Conservation (phyloP, 768 basidiomycete genomes). For the Serpula lacrymans region DNA sequence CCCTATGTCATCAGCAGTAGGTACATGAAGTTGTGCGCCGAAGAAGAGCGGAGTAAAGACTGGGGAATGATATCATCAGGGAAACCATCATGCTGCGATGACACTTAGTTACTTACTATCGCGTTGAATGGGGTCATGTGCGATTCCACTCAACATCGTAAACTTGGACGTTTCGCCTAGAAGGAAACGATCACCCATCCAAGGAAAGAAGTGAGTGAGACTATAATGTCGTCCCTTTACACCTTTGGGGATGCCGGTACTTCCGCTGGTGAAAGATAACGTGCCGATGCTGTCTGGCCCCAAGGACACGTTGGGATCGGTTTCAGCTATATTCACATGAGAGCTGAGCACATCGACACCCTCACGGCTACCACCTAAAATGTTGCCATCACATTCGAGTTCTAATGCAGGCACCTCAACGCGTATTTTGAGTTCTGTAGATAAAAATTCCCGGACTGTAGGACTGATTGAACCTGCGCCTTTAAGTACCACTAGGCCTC, state of each 20-base stretch:
- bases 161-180: slow-evolving; percentile 76
- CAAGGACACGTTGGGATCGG: slow-evolving; percentile 76
- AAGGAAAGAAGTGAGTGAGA: slow-evolving; percentile 98
- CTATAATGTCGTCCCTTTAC: slow-evolving; percentile 93
- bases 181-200: slow-evolving; percentile 92
- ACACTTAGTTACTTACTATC: slow-evolving; percentile 71
- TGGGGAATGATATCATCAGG: slow-evolving; percentile 28
- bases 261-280: slow-evolving; percentile 94
- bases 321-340: slow-evolving; percentile 49
- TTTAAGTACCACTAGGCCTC: slow-evolving; percentile 85
- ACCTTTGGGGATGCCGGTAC: slow-evolving; percentile 98
- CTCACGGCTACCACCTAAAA: slow-evolving; percentile 58
- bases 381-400: slow-evolving; percentile 57
- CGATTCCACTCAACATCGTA: slow-evolving; percentile 98
- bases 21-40: slow-evolving; percentile 92
- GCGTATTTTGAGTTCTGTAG: slow-evolving; percentile 75
- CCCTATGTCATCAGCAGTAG: slow-evolving; percentile 94
- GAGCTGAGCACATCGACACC: slow-evolving; percentile 62
- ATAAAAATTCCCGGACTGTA: slow-evolving; percentile 80
- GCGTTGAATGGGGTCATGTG: slow-evolving; percentile 97
- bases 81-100: background rate
- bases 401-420: slow-evolving; percentile 90
- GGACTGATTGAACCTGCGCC: slow-evolving; percentile 83
- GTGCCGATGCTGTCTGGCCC: slow-evolving; percentile 97
- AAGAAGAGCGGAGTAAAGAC: slow-evolving; percentile 99